Conservation (phyloP, 1,139 yeast species). For the Nakaseomyces glabratus region DNA sequence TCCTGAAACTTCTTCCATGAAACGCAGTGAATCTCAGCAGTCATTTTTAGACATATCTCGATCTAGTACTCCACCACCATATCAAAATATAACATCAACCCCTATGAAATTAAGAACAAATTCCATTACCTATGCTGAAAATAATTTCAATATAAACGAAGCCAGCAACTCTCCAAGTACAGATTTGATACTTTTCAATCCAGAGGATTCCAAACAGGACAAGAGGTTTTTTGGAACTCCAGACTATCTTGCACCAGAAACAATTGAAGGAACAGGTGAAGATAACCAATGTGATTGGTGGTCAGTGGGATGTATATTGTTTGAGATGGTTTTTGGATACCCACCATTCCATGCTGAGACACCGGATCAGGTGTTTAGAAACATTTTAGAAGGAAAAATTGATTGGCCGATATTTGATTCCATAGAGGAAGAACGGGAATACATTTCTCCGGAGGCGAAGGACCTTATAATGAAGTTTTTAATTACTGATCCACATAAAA, state of each 20-base stretch:
- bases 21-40: conserved; percentile 27
- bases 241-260: conserved; percentile 95
- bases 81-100: conserved; percentile 9
- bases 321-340: conserved; percentile 85
- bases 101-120: conserved; percentile 13
- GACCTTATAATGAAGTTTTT: conserved; percentile 62
- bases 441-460: conserved; percentile 59
- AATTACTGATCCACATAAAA: conserved; percentile 48
- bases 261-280: conserved; percentile 78
- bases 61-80: conserved; percentile 27
- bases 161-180: conserved; percentile 13
- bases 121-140: conserved; percentile 8
- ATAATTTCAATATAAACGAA: conserved; percentile 10
- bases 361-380: conserved; percentile 74
- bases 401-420: conserved; percentile 69
- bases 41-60: conserved; percentile 25
- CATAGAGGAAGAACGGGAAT: conserved; percentile 44
- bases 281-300: conserved; percentile 95
- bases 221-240: conserved; percentile 87
- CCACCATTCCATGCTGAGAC: conserved; percentile 89
- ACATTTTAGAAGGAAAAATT: conserved; percentile 62
- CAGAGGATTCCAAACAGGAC: conserved; percentile 40
- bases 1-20: conserved; percentile 9
- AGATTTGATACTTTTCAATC: conserved; percentile 60
- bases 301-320: conserved; percentile 92